Evolutionary conservation across 495 filamentous ascomycete genomes (phyloP), one percentile per base, ranked within the genome.

Genomic region (Penicillium soppii): DNA sequence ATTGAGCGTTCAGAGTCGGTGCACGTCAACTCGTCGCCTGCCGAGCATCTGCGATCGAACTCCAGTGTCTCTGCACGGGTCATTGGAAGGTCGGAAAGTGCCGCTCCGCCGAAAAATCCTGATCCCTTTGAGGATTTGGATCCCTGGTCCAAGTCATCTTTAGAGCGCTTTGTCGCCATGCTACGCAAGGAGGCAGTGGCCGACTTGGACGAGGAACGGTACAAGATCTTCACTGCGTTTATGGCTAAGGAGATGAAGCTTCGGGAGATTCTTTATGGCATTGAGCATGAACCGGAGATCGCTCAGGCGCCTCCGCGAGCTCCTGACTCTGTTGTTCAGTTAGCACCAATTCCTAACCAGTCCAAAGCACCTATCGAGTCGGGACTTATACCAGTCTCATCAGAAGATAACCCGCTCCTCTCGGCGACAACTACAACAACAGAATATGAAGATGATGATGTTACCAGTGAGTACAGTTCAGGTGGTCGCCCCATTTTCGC

Each of bases 111-210:
- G 16, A 64, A 59, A 20, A 33, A 41, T 6, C 26, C 62, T 32
- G 76, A 75, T 56, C 75, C 70, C 7, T 76, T 76, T 43, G 74
- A 73, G 26, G 75, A 79, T 56, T 61, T 81, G 9, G 77, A 80
- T 33, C 72, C 77, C 2, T 80, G 77, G 77, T 78, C 64, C 21
- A 76, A 72, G 54, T 77, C 78, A 8, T 81, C 78, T 37, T 51
- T 81, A 27, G 68, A 71, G 22, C 75, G 78, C 19, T 81, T 74
- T 55, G 65, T 78, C 15, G 69, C 75, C 7, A 80, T 80, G 75
- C 54, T 81, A 19, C 75, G 72, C 21, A 79, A 81, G 54, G 78
- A 81, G 55, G 70, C 73, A 17, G 69, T 72, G 20, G 76, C 74
- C 9, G 70, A 76, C 39, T 73, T 70, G 2, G 75, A 81, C 45